Percentiles rank a stretch among this genome's conserved stretches.
Evolutionary conservation across 768 basidiomycete species (phyloP).

Genomic region (Pisolithus albus): DNA sequence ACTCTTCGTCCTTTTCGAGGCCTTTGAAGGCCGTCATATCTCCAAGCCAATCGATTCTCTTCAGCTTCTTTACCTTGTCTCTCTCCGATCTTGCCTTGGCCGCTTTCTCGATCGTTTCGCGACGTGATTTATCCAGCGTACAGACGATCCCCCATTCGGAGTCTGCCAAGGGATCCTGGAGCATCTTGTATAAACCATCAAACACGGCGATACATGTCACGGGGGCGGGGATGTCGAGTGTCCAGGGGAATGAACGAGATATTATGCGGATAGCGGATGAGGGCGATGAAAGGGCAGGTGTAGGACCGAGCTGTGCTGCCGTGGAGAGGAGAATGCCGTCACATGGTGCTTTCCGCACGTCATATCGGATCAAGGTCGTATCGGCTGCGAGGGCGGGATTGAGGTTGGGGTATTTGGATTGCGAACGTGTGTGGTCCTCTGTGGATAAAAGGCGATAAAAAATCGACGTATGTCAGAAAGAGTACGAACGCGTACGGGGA

Average conservation of each 20-base stretch:
- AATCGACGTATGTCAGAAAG: neutral
- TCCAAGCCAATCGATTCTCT: conserved; percentile 61
- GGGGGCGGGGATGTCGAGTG: conserved; percentile 44
- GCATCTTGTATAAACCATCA: conserved; percentile 40
- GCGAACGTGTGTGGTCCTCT: conserved; percentile 22
- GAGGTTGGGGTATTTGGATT: conserved; percentile 40
- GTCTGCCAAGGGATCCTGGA: conserved; percentile 52
- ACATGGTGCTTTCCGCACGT: conserved; percentile 38
- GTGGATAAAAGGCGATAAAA: neutral
- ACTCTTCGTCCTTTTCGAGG: conserved; percentile 53
- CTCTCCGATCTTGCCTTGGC: conserved; percentile 41
- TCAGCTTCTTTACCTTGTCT: conserved; percentile 33
- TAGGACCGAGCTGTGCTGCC: conserved; percentile 33
- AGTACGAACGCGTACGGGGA: conserved; percentile 8
- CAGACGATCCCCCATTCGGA: conserved; percentile 62
- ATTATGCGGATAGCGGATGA: conserved; percentile 41
- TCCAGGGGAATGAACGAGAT: conserved; percentile 60
- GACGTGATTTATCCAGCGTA: conserved; percentile 33
- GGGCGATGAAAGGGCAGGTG: conserved; percentile 33
- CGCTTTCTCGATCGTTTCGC: conserved; percentile 42
- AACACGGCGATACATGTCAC: conserved; percentile 51
- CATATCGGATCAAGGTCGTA: conserved; percentile 43
- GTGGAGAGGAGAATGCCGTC: conserved; percentile 37
- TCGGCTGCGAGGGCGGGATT: conserved; percentile 50
- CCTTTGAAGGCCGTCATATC: conserved; percentile 54